phyloP scores from a whole-genome alignment of 169 alveolate genomes.

The Plasmodium ovale region DNA sequence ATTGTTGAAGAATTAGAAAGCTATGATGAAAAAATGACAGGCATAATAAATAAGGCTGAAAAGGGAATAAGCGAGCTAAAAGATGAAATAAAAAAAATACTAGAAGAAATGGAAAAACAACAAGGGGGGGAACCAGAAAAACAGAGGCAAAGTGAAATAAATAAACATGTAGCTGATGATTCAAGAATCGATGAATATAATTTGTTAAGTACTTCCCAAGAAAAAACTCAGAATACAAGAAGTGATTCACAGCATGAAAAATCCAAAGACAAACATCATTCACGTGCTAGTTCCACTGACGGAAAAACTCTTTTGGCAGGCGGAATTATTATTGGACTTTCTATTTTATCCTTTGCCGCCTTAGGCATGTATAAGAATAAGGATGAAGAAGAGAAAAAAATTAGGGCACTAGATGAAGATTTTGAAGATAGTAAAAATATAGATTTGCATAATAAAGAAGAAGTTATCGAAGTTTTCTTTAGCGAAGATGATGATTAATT shows the following conservation, averaged over 20 bases:
- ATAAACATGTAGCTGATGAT: neutral
- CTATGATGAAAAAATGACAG: neutral
- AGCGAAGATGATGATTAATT: neutral
- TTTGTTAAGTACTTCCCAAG: neutral
- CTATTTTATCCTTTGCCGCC: neutral
- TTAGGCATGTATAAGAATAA: neutral
- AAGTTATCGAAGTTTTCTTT: slow-evolving; percentile 15
- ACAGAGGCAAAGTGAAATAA: too few relatives aligned
- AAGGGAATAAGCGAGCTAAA: neutral
- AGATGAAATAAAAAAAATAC: neutral
- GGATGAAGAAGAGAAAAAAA: neutral
- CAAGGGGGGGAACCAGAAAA: too few relatives aligned
- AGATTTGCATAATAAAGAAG: slow-evolving; percentile 2
- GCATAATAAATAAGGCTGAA: neutral
- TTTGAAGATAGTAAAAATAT: neutral
- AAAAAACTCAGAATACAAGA: neutral
- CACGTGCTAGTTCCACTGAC: neutral
- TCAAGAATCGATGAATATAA: neutral
- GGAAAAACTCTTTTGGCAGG: slow-evolving; percentile 6
- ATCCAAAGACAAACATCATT: neutral
- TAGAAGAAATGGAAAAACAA: too few relatives aligned
- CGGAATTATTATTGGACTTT: neutral
- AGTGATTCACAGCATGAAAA: neutral
- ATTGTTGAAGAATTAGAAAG: neutral
- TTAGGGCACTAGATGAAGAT: neutral